These are phyloP conservation scores for Chytriomyces confervae DNA, from an alignment of 192 early-diverging fungal genomes.

Conservation along the genomic window DNA sequence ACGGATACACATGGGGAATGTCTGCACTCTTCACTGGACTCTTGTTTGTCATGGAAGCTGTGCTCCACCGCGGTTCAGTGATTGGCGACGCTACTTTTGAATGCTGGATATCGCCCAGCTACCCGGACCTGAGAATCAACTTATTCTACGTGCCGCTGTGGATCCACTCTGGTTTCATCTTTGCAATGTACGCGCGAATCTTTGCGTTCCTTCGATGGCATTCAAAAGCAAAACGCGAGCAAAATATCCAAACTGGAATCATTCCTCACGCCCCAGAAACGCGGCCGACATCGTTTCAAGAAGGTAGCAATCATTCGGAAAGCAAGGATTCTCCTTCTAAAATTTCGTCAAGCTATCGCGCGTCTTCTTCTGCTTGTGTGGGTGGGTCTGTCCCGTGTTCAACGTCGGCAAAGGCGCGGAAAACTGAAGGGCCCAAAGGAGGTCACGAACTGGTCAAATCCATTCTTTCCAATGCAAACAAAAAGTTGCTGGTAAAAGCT, in stretches of 20 bases:
- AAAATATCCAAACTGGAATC: neutral
- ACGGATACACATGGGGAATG: conserved; percentile 7
- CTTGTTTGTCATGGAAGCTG: conserved; percentile 13
- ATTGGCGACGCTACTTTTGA: conserved; percentile 28
- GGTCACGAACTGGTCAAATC: neutral
- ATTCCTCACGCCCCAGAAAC: neutral
- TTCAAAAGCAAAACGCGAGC: neutral
- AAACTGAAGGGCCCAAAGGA: neutral
- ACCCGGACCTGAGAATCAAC: neutral
- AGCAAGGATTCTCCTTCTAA: neutral
- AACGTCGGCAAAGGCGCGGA: neutral
- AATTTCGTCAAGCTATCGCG: neutral
- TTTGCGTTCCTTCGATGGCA: neutral
- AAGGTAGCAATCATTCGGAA: neutral
- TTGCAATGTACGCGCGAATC: neutral
- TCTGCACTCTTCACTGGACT: neutral
- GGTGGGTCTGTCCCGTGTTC: neutral
- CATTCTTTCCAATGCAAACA: neutral
- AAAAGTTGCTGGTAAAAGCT: conserved; percentile 1
- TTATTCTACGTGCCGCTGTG: conserved; percentile 16
- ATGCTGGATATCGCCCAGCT: conserved; percentile 12
- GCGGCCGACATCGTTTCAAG: neutral
- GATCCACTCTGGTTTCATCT: neutral
- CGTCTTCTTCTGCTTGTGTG: neutral
- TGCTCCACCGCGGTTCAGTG: neutral